phyloP scores from a whole-genome alignment of 2,329 filamentous ascomycete genomes.

The Colletotrichum spinosum region DNA sequence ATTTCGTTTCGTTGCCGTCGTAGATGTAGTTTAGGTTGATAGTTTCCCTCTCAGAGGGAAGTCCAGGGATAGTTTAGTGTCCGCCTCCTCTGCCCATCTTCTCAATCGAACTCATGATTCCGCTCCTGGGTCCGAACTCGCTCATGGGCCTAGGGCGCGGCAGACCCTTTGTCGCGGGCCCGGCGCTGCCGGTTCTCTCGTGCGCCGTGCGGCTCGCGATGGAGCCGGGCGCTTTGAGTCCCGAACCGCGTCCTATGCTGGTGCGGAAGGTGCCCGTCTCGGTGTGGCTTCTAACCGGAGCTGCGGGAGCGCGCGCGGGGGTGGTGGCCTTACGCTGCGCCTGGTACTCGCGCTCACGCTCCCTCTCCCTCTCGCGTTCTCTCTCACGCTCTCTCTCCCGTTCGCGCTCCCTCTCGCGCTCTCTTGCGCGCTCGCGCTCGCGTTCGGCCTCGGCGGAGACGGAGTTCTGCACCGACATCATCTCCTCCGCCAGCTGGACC shows the following conservation, averaged over 20 bases:
- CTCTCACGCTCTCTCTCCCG: slow-evolving; percentile 33
- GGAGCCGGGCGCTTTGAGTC: slow-evolving; percentile 70
- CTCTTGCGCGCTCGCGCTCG: slow-evolving; percentile 18
- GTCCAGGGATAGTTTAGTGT: slow-evolving; percentile 28
- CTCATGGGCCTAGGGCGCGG: slow-evolving; percentile 59
- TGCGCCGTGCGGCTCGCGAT: slow-evolving; percentile 60
- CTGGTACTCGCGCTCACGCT: slow-evolving; percentile 26
- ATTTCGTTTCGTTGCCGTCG: slow-evolving; percentile 34
- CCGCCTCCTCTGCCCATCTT: slow-evolving; percentile 79
- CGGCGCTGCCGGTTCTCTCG: slow-evolving; percentile 58
- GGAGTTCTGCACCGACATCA: slow-evolving; percentile 76
- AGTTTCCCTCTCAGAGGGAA: background rate
- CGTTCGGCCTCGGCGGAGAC: slow-evolving; percentile 43
- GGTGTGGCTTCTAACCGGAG: slow-evolving; percentile 40
- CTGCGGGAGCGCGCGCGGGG: slow-evolving; percentile 38
- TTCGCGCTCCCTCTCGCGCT: slow-evolving; percentile 14
- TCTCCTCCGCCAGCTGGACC: slow-evolving; percentile 84
- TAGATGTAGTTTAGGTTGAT: slow-evolving; percentile 7
- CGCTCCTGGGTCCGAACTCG: slow-evolving; percentile 66
- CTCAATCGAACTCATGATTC: slow-evolving; percentile 88
- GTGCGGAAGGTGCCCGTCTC: slow-evolving; percentile 60
- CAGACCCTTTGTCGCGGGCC: slow-evolving; percentile 52
- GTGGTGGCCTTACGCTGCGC: slow-evolving; percentile 38
- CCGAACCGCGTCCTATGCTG: slow-evolving; percentile 67
- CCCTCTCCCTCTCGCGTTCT: slow-evolving; percentile 13